Evolutionary conservation across 1,284 basidiomycete genomes (phyloP), one percentile per base, ranked within the genome.

Genomic region (Trichosporon asahii): DNA sequence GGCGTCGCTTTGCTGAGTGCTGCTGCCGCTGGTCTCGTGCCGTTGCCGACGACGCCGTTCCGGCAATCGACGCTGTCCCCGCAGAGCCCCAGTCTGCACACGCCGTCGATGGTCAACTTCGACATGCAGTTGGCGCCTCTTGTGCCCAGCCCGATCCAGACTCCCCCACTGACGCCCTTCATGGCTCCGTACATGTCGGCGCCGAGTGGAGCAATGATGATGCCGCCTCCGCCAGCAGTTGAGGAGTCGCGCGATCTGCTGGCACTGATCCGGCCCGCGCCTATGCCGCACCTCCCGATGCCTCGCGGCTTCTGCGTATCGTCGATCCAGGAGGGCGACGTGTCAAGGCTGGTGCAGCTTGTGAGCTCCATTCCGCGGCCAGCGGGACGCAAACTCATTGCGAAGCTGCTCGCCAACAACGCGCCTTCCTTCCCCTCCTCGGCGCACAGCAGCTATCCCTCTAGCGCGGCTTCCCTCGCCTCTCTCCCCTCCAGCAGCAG

Each of bases 281-380:
- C 57, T 15, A 31, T 31, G 57, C 57, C 57, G 29, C 57, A 61
- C 57, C 57, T 61, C 15, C 57, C 57, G 7, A 61, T 61, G 29
- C 57, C 57, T 29, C 57, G 57, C 21, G 57, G 57, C 27, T 61
- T 61, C 57, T 61, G 57, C 29, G 11, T 61, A 8, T 61, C 57
- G 57, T n/a, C 57, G 15, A 33, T 61, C 27, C 57, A 61, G 57
- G 57, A 61, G 18, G 27, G 57, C 11, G 57, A 61, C 27, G 57
- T 61, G 18, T 12, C 57, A 4, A 61, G 33, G 57, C 57, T 61
- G 6, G 57, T 61, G 29, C 57, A 61, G 29, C 27, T 61, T 5
- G 57, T 61, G 29, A 61, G 57, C 57, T 61, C 57, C 8, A 61
- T 61, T 18, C 57, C 57, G 57, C 57, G 57, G 3, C 57, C 57